Evolutionary conservation across 176 grass and related monocot species (phyloP).

Genomic region (Aegilops speltoides): DNA sequence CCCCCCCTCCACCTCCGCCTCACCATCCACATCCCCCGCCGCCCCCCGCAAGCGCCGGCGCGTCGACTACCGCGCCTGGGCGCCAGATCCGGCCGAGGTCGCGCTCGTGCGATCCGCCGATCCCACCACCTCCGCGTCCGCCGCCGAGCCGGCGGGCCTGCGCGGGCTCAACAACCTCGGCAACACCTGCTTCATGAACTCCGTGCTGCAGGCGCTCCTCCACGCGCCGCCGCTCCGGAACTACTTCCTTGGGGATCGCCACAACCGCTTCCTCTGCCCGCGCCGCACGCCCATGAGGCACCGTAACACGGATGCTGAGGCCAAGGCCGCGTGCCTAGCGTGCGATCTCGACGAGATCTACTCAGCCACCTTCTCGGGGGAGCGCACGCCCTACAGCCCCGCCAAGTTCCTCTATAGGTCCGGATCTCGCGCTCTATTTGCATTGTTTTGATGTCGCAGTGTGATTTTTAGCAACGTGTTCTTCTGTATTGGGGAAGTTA

Average conservation of each 20-base stretch:
- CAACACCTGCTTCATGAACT: constrained; percentile 99
- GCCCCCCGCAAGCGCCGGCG: constrained; percentile 58
- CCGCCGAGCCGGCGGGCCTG: constrained; percentile 49
- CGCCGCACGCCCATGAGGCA: constrained; percentile 62
- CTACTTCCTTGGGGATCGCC: constrained; percentile 89
- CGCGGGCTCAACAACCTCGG: constrained; percentile 91
- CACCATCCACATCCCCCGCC: neutral
- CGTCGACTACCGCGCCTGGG: constrained; percentile 73
- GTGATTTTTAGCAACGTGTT: neutral
- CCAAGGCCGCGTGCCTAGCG: constrained; percentile 54
- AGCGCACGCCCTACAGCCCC: constrained; percentile 75
- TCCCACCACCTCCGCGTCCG: constrained; percentile 46
- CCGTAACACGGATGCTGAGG: constrained; percentile 2
- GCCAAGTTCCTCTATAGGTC: constrained; percentile 93
- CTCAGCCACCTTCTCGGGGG: constrained; percentile 81
- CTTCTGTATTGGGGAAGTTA: constrained; percentile 16
- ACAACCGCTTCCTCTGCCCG: constrained; percentile 78
- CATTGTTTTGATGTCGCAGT: constrained; percentile 7
- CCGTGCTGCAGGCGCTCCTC: constrained; percentile 83
- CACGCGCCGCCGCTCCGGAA: constrained; percentile 86
- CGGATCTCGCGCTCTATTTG: constrained; percentile 35
- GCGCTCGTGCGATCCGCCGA: constrained; percentile 58
- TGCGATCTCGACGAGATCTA: constrained; percentile 97
- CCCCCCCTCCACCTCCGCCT: neutral
- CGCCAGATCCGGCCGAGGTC: constrained; percentile 67